phyloP scores from a whole-genome alignment of 2,329 filamentous ascomycete genomes.

The Metarhizium robertsii region DNA sequence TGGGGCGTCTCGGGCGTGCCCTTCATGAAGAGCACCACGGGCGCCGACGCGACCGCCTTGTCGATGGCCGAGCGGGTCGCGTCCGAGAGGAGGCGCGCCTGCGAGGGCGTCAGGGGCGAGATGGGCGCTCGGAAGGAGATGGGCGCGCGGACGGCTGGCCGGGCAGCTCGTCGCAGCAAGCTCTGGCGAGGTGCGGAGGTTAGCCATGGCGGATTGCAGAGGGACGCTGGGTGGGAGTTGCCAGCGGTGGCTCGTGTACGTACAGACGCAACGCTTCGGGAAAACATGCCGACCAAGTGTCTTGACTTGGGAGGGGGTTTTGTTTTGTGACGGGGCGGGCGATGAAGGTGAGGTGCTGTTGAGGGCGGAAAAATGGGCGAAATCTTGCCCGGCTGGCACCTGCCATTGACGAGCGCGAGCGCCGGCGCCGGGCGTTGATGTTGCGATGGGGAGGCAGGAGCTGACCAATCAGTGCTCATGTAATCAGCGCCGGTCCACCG shows the following conservation, averaged over 20 bases:
- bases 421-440: too few relatives aligned
- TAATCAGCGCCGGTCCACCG: not conserved
- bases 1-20: constrained; percentile 92
- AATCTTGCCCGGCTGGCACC: too few relatives aligned
- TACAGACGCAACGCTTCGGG: constrained; percentile 16
- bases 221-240: not conserved
- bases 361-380: too few relatives aligned
- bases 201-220: too few relatives aligned
- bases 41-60: constrained; percentile 76
- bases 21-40: constrained; percentile 99
- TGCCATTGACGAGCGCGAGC: too few relatives aligned
- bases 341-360: too few relatives aligned
- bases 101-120: constrained; percentile 22
- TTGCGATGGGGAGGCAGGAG: not conserved
- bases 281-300: constrained; percentile 12
- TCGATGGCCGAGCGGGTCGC: constrained; percentile 78
- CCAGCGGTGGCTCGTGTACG: not conserved
- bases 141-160: constrained; percentile 17
- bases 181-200: constrained; percentile 14
- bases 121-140: constrained; percentile 13
- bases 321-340: not conserved
- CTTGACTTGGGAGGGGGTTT: not conserved
- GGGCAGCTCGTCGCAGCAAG: constrained; percentile 27
- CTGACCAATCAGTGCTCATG: constrained; percentile 3
- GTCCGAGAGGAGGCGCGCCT: constrained; percentile 65